phyloP scores from a whole-genome alignment of 257 asterid genomes.

The Echites panduratus region DNA sequence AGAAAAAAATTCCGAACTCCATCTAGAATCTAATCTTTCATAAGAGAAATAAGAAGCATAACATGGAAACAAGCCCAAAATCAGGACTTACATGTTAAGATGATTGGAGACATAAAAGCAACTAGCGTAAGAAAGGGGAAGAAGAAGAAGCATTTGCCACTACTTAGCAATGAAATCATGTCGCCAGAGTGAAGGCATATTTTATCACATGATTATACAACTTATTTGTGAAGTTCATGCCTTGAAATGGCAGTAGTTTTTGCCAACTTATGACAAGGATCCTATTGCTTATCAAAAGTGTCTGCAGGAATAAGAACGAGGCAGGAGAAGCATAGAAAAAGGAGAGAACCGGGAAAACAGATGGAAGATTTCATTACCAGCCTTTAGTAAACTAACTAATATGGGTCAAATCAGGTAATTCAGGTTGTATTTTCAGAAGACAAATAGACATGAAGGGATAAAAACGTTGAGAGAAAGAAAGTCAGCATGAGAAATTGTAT shows the following conservation, averaged over 20 bases:
- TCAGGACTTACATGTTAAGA: not conserved
- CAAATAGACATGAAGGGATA: not conserved
- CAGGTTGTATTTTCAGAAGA: not conserved
- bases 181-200: not conserved
- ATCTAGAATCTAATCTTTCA: not conserved
- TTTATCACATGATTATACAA: not conserved
- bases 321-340: not conserved
- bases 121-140: not conserved
- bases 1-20: not conserved
- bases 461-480: not conserved
- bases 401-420: not conserved
- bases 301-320: not conserved
- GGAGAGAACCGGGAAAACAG: not conserved
- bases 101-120: not conserved
- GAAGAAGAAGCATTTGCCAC: not conserved
- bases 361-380: not conserved
- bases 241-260: not conserved
- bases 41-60: not conserved
- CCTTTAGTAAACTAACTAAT: not conserved
- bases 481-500: slow-evolving; percentile 11
- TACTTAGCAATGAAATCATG: not conserved
- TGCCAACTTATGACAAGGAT: not conserved
- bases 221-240: not conserved
- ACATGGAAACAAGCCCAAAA: not conserved
- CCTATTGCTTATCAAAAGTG: not conserved